phyloP scores from a whole-genome alignment of 2,329 filamentous ascomycete species.

The Aspergillus spinulosporus region DNA sequence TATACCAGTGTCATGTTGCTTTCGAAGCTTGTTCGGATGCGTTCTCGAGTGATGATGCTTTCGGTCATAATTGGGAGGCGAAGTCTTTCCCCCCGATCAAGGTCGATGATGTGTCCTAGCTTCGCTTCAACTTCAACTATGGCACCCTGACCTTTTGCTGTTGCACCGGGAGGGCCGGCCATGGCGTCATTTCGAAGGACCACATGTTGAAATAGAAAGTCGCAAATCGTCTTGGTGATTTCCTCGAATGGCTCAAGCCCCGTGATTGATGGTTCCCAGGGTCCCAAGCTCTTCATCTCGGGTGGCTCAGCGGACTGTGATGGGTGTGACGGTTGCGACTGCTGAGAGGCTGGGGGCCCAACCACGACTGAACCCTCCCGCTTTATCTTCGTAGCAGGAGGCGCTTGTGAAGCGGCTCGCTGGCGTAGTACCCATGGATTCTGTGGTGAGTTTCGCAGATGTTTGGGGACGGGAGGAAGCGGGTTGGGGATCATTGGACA shows the following conservation, averaged over 20 bases:
- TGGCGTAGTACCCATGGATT: conserved; percentile 28
- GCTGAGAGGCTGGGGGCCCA: conserved; percentile 14
- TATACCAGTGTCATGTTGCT: conserved; percentile 88
- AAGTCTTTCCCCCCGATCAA: conserved; percentile 68
- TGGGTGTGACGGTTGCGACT: conserved; percentile 14
- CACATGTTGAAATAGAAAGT: conserved; percentile 75
- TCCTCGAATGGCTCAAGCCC: conserved; percentile 72
- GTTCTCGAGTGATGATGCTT: conserved; percentile 63
- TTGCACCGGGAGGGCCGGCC: conserved; percentile 54
- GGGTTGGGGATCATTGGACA: conserved; percentile 44
- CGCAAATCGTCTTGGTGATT: conserved; percentile 71
- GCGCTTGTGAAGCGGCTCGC: conserved; percentile 21
- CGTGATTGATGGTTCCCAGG: conserved; percentile 63
- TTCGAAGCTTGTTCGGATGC: conserved; percentile 65
- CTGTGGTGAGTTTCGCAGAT: conserved; percentile 27
- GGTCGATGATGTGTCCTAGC: conserved; percentile 76
- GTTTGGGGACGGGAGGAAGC: conserved; percentile 35
- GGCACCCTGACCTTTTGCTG: conserved; percentile 64
- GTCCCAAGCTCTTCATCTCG: conserved; percentile 34
- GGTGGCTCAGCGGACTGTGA: conserved; percentile 22
- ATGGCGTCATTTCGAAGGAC: conserved; percentile 39
- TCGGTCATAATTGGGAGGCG: conserved; percentile 68
- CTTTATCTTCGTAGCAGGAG: conserved; percentile 7
- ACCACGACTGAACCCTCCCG: conserved; percentile 16
- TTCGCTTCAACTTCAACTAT: conserved; percentile 94